phyloP scores from a whole-genome alignment of 148 eudicot species.

The Arbutus unedo region DNA sequence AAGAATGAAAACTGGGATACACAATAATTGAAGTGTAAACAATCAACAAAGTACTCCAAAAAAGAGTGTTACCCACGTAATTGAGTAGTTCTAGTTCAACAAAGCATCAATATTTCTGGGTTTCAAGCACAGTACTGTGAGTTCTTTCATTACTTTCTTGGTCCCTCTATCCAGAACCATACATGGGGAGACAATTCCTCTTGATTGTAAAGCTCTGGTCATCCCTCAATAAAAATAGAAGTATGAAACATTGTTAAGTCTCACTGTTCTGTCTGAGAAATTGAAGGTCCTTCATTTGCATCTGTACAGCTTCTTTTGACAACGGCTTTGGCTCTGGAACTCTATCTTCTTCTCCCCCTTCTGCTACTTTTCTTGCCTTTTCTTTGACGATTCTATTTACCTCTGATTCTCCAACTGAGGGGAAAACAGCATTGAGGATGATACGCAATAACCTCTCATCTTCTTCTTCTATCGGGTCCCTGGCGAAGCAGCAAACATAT shows the following conservation, averaged over 20 bases:
- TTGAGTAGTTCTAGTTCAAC: background rate
- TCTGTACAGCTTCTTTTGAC: slow-evolving; percentile 79
- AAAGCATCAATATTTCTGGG: background rate
- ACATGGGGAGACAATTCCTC: background rate
- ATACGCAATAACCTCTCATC: slow-evolving; percentile 38
- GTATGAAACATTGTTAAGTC: background rate
- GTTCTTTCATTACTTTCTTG: background rate
- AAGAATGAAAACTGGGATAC: too few relatives aligned
- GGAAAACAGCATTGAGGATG: slow-evolving; percentile 79
- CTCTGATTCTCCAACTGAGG: slow-evolving; percentile 46
- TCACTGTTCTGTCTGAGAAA: slow-evolving; percentile 66
- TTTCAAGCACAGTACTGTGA: background rate
- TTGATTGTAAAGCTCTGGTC: background rate
- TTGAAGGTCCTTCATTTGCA: slow-evolving; percentile 90
- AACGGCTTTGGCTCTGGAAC: slow-evolving; percentile 45
- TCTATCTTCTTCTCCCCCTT: slow-evolving; percentile 44
- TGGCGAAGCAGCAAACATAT: slow-evolving; percentile 73
- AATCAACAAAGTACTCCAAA: background rate
- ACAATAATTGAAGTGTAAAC: background rate
- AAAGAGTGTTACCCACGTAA: background rate
- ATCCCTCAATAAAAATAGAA: background rate
- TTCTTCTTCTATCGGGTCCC: slow-evolving; percentile 67
- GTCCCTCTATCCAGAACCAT: too few relatives aligned
- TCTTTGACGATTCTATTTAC: slow-evolving; percentile 49
- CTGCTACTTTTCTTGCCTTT: slow-evolving; percentile 51